Evolutionary conservation across 331 rosid species (phyloP).

Genomic region (Malus hybrid): DNA sequence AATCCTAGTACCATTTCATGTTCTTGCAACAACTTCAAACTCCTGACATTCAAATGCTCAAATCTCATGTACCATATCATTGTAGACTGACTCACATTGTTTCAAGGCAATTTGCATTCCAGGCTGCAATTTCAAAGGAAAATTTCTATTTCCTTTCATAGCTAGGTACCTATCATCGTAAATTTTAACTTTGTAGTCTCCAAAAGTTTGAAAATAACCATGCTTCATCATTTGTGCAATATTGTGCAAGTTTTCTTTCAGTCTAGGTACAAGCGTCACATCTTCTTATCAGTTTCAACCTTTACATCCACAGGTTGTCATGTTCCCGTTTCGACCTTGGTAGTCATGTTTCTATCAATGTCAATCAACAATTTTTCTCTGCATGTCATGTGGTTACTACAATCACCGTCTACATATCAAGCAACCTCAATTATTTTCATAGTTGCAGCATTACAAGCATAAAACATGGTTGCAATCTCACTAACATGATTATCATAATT

Average conservation of each 20-base stretch:
- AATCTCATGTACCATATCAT: background rate
- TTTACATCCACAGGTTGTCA: background rate
- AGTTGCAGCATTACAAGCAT: no score
- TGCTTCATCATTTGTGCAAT: background rate
- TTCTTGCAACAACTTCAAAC: background rate
- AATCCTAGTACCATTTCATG: background rate
- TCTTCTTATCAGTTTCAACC: background rate
- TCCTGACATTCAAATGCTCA: background rate
- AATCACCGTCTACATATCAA: background rate
- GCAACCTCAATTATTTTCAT: no score
- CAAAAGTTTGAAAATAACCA: background rate
- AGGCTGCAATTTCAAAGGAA: background rate
- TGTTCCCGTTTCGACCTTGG: no score
- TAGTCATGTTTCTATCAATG: no score
- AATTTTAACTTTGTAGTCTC: background rate
- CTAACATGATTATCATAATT: no score
- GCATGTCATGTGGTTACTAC: no score
- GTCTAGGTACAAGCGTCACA: background rate
- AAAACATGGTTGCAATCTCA: no score
- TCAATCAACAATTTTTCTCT: no score
- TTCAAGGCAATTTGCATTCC: no score
- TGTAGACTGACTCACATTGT: background rate
- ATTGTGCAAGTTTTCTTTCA: background rate
- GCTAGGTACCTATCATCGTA: background rate
- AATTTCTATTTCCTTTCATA: background rate